Conservation (phyloP, 2,329 filamentous ascomycete species). For the Cladophialophora bantiana region DNA sequence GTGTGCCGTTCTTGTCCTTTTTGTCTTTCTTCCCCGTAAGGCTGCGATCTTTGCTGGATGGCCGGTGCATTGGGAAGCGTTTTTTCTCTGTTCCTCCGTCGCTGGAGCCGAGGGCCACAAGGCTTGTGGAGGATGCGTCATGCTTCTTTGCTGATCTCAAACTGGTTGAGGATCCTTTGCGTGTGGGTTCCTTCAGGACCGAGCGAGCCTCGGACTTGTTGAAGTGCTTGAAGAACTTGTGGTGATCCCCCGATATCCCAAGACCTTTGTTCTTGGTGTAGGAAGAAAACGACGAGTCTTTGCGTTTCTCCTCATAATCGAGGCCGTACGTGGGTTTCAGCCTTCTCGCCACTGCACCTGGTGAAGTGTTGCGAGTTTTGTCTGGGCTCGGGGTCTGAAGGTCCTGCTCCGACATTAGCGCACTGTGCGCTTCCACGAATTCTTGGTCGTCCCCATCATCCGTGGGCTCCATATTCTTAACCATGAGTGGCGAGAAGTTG, state of each 20-base stretch:
- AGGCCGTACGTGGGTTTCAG: conserved; percentile 75
- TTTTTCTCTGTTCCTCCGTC: conserved; percentile 52
- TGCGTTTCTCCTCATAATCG: conserved; percentile 26
- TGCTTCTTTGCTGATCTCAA: conserved; percentile 48
- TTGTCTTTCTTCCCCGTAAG: conserved; percentile 41
- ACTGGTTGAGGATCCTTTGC: conserved; percentile 44
- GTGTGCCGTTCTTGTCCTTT: conserved; percentile 66
- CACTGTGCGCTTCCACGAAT: conserved; percentile 55
- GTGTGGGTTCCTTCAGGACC: conserved; percentile 27
- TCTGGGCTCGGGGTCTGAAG: conserved; percentile 43
- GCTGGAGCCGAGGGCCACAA: conserved; percentile 27
- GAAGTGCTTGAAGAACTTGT: conserved; percentile 39
- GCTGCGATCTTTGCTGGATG: conserved; percentile 50
- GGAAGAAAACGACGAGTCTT: conserved; percentile 10
- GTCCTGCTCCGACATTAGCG: conserved; percentile 37
- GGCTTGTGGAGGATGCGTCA: conserved; percentile 35
- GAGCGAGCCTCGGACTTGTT: conserved; percentile 32
- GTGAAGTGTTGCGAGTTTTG: conserved; percentile 65
- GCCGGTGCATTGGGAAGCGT: conserved; percentile 45
- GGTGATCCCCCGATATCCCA: conserved; percentile 35
- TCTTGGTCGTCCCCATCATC: conserved; percentile 53
- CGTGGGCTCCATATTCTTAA: conserved; percentile 60
- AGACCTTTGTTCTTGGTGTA: conserved; percentile 34
- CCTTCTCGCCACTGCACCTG: conserved; percentile 79
- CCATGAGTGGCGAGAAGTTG: conserved; percentile 60